phyloP scores from a whole-genome alignment of 2,329 filamentous ascomycete species.

The Claviceps pusilla region DNA sequence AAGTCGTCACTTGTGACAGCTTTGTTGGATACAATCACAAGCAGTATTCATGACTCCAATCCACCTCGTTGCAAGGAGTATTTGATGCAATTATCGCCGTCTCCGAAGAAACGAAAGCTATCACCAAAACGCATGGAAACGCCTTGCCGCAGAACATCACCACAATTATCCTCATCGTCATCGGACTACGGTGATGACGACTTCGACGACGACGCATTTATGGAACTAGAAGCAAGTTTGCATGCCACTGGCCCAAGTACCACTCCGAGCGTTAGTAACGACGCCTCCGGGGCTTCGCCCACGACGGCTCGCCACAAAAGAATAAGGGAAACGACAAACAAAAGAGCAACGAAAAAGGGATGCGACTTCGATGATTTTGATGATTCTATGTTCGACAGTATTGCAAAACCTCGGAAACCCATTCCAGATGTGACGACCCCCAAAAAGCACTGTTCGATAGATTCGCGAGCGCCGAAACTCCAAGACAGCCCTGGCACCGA shows the following conservation, averaged over 20 bases:
- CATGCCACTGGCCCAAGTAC: conserved; percentile 8
- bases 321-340: neutral
- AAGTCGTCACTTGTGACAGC: conserved; percentile 45
- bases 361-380: conserved; percentile 54
- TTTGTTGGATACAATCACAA: conserved; percentile 50
- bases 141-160: conserved; percentile 9
- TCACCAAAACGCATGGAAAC: conserved; percentile 10
- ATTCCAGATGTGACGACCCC: conserved; percentile 3
- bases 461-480: neutral
- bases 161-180: conserved; percentile 12
- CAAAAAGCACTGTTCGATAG: conserved; percentile 4
- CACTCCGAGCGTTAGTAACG: conserved; percentile 15
- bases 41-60: conserved; percentile 32
- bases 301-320: neutral
- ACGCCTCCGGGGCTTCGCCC: conserved; percentile 9
- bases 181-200: conserved; percentile 41
- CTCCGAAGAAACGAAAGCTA: conserved; percentile 25
- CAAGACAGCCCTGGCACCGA: conserved; percentile 16
- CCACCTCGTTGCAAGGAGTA: conserved; percentile 17
- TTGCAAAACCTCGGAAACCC: conserved; percentile 11
- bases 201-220: conserved; percentile 44
- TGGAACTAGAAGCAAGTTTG: conserved; percentile 35
- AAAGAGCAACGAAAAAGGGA: neutral
- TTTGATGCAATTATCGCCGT: conserved; percentile 25
- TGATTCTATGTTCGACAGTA: conserved; percentile 41